Base-by-base conservation (phyloP, 176 grass and related monocot genomes). In the Triticum timopheevii region DNA sequence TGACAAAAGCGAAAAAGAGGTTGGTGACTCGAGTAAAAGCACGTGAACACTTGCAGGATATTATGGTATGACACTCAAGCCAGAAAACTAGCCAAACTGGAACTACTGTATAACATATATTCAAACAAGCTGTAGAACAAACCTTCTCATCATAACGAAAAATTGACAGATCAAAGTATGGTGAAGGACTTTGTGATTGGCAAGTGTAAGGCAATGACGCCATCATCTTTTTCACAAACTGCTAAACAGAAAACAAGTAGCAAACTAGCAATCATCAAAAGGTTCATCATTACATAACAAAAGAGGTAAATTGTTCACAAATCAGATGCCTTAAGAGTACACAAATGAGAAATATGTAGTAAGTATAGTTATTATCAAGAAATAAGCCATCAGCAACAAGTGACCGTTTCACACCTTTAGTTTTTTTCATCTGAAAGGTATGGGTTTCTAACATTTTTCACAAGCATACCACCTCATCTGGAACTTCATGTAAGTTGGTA, bases 61-160 rank as follows among this genome's bases (percentile, higher is more conserved):
- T 4, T 49, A 49, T 49, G 13, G 69, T 45, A 28, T 73, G 7
- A 13, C 42, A 35, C 7, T 33, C 54, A 50, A 50, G 28, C 66
- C 13, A 87, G 27, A 42, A 69, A 71, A 78, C 4, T 50, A 62
- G 39, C 30, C 65, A 65, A 73, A 62, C 15, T 65, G 49, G 58
- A 66, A 70, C 7, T 50, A 19, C 17, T 87, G 77, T 20, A 65
- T 17, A 83, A 54, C 16, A 4, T 22, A 85, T 28, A 83, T 64
- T 80, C 23, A 86, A 80, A 58, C 13, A 63, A 70, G 61, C 22
- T 66, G 78, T 11, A 30, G 83, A 50, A 49, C 88, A 69, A 76
- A 98, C 96, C 96, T 98, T 98, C 79, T 95, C 96, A 84, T 98
- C 93, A 86, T 98, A 98, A 42, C 93, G 94, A 92, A 98, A 98